Percentiles rank a stretch among this genome's conserved stretches.
phyloP scores from a whole-genome alignment of 2,329 filamentous ascomycete species.

The Colletotrichum navitas region DNA sequence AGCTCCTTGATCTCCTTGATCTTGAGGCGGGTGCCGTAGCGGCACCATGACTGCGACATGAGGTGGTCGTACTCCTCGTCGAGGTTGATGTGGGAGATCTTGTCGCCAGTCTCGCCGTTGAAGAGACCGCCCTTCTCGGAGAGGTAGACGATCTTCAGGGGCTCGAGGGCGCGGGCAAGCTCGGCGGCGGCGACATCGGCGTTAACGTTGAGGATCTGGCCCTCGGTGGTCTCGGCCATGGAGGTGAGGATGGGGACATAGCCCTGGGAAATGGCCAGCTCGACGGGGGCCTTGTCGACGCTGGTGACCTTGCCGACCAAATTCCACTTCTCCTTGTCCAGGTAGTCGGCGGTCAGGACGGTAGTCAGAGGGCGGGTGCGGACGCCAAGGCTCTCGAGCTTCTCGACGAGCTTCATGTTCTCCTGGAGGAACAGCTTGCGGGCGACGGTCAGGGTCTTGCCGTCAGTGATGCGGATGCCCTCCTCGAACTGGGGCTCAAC shows the following conservation, averaged over 20 bases:
- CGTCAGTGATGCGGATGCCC: conserved; percentile 94
- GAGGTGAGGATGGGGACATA: conserved; percentile 95
- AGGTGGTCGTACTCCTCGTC: conserved; percentile 95
- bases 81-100: conserved; percentile 97
- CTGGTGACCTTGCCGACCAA: conserved; percentile 95
- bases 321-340: conserved; percentile 96
- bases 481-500: conserved; percentile 97
- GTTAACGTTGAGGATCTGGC: conserved; percentile 96
- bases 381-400: conserved; percentile 90
- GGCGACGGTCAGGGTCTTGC: conserved; percentile 91
- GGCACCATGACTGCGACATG: conserved; percentile 95
- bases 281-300: conserved; percentile 90
- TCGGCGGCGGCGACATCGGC: conserved; percentile 97
- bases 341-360: conserved; percentile 92
- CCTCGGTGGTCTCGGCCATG: conserved; percentile 93
- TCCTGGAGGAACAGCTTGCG: conserved; percentile 95
- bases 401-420: conserved; percentile 92
- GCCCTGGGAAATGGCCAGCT: conserved; percentile 89
- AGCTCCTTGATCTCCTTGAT: conserved; percentile 98
- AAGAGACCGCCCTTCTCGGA: conserved; percentile 97
- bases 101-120: conserved; percentile 91
- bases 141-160: conserved; percentile 97
- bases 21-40: conserved; percentile 94
- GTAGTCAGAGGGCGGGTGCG: conserved; percentile 90
- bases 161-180: conserved; percentile 88